Conservation (phyloP, 306 rosid species). For the Lupinus albus region DNA sequence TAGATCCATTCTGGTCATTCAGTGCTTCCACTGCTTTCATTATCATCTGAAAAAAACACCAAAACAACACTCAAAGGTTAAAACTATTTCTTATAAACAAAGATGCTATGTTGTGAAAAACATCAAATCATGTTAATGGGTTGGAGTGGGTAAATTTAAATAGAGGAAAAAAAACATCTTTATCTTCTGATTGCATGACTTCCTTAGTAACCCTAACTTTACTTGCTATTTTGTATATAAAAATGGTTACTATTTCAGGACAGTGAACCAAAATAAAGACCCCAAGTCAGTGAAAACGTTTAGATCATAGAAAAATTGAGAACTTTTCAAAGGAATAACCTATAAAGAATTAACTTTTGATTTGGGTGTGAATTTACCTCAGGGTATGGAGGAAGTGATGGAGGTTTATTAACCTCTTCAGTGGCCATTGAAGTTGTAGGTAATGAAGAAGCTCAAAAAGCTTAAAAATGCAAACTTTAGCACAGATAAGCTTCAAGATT, state of each 20-base stretch:
- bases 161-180: not conserved
- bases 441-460: conserved; percentile 34
- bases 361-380: conserved; percentile 53
- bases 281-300: conserved; percentile 4
- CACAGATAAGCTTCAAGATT: conserved; percentile 10
- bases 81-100: not conserved
- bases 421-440: conserved; percentile 62
- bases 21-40: conserved; percentile 56
- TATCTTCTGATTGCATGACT: not conserved
- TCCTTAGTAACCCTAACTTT: conserved; percentile 1
- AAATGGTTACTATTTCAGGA: not conserved
- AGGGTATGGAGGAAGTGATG: conserved; percentile 79
- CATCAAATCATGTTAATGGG: not conserved
- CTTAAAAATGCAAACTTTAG: not conserved
- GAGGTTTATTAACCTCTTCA: conserved; percentile 66
- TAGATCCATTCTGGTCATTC: conserved; percentile 54
- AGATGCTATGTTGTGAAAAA: too few species aligned
- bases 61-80: not conserved
- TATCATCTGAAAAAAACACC: conserved; percentile 55
- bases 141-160: too few species aligned
- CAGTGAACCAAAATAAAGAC: not conserved
- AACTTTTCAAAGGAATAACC: not conserved
- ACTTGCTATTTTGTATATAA: not conserved
- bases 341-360: not conserved
- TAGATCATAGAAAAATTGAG: not conserved